Conservation (phyloP, 306 rosid genomes). For the Leucaena leucocephala region DNA sequence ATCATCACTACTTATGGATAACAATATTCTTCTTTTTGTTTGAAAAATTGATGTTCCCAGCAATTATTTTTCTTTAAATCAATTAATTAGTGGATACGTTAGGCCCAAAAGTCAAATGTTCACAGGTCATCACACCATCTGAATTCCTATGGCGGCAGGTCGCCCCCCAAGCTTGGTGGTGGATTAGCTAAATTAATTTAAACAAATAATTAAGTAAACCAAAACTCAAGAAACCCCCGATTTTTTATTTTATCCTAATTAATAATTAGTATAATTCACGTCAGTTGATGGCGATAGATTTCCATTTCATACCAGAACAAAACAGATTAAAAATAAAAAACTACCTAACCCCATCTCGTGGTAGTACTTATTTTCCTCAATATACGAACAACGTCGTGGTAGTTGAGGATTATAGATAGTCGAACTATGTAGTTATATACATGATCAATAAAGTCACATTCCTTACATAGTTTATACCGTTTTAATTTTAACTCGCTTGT, state of each 20-base stretch:
- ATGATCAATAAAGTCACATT: too few species aligned
- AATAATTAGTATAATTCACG: background rate
- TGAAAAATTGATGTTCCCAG: background rate
- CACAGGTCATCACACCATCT: background rate
- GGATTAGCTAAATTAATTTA: conserved; percentile 6
- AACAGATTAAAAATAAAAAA: background rate
- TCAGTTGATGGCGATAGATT: background rate
- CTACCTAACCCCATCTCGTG: background rate
- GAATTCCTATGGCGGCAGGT: conserved; percentile 3
- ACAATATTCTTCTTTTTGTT: too few species aligned
- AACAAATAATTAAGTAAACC: background rate
- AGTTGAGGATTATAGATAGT: background rate
- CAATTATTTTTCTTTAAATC: background rate
- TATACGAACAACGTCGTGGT: background rate
- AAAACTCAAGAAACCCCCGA: background rate
- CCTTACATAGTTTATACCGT: background rate
- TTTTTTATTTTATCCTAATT: background rate
- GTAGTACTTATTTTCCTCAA: background rate
- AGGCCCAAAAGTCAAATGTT: conserved; percentile 18
- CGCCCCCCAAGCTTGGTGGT: background rate
- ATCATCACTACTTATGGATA: background rate
- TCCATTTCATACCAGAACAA: background rate
- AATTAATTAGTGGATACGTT: conserved; percentile 3
- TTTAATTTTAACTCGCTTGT: background rate
- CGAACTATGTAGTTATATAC: background rate